phyloP scores from a whole-genome alignment of 2,329 filamentous ascomycete genomes.

The Polychaeton citri region DNA sequence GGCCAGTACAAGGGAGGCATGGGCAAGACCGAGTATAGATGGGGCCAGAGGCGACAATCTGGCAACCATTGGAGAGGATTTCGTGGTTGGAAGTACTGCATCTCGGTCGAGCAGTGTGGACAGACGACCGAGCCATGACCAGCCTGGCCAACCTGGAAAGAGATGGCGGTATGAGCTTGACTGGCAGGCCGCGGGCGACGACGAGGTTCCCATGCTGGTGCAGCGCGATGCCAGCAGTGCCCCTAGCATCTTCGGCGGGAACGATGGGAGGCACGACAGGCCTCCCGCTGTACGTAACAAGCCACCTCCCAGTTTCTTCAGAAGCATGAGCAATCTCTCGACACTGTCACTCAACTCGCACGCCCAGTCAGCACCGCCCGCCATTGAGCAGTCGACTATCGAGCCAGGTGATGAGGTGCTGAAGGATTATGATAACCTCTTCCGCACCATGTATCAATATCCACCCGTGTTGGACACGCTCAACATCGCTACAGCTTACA shows the following conservation, averaged over 20 bases:
- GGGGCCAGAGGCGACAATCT: slow-evolving; percentile 26
- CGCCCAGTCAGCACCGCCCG: slow-evolving; percentile 17
- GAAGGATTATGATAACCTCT: slow-evolving; percentile 89
- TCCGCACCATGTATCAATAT: slow-evolving; percentile 93
- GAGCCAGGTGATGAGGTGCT: slow-evolving; percentile 59
- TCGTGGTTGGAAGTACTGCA: slow-evolving; percentile 21
- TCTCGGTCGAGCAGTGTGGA: slow-evolving; percentile 29
- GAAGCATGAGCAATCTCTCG: slow-evolving; percentile 71
- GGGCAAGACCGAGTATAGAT: slow-evolving; percentile 10
- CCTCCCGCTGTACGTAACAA: slow-evolving; percentile 46
- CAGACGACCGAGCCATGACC: slow-evolving; percentile 12
- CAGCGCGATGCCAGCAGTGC: slow-evolving; percentile 47
- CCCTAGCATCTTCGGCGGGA: slow-evolving; percentile 15
- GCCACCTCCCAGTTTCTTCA: slow-evolving; percentile 61
- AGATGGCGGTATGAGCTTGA: slow-evolving; percentile 85
- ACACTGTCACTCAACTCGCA: slow-evolving; percentile 34
- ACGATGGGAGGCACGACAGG: slow-evolving; percentile 23
- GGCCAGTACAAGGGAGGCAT: slow-evolving; percentile 36
- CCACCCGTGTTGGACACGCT: slow-evolving; percentile 66
- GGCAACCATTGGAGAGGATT: slow-evolving; percentile 40
- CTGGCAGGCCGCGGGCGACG: slow-evolving; percentile 50
- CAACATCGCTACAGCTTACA: slow-evolving; percentile 85
- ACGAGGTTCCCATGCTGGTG: slow-evolving; percentile 77
- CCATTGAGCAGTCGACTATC: slow-evolving; percentile 11
- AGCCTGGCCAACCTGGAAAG: slow-evolving; percentile 30